Evolutionary conservation across 176 grass and related monocot species (phyloP), one percentile per base, ranked within the genome.

Genomic region (Cenchrus fungigraminus): DNA sequence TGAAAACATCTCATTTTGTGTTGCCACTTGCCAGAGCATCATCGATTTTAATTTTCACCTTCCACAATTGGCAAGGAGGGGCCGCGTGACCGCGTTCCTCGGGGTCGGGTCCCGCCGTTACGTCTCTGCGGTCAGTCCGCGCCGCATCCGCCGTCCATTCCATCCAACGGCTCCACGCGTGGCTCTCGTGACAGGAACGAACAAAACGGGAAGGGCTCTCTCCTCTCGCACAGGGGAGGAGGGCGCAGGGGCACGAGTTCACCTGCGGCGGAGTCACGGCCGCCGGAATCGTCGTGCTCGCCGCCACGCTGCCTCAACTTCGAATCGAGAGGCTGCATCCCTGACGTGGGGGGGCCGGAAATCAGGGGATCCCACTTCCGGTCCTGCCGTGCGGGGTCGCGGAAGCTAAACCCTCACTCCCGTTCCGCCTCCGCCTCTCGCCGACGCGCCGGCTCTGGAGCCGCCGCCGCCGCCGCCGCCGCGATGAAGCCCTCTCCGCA

Each of bases 401-500:
- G 22, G 15, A 14, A 65, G 71, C 61, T 84, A 66, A 84, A 76
- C 70, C 34, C 79, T 57, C 12, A 37, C 40, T n/a, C 47, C 55
- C 29, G 11, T 40, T 20, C 86, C 47, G 43, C 51, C 58, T 22
- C 28, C 16, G 57, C 76, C 31, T 4, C 87, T n/a, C 69, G 13
- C 78, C 44, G 45, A 73, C 83, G 71, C 28, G 77, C 49, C 82
- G 55, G 78, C 68, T 79, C 68, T 79, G 80, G 74, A 73, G 80
- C 67, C 65, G 83, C 56, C 79, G 65, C 37, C 32, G 32, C 32
- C 32, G 32, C 32, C 16, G 43, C 63, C 83, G 79, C 71, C 83
- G 79, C 61, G 50, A 95, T 95, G 93, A 95, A 95, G 83, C 87
- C 85, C 65, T 92, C 90, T 31, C 67, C 87, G 61, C 87, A 92